A percentile compares a stretch with the other conserved stretches of the same genome.
These are phyloP conservation scores for Blastocystis sp. DNA, from an alignment of 352 stramenopile genomes.

Conservation along the genomic window DNA sequence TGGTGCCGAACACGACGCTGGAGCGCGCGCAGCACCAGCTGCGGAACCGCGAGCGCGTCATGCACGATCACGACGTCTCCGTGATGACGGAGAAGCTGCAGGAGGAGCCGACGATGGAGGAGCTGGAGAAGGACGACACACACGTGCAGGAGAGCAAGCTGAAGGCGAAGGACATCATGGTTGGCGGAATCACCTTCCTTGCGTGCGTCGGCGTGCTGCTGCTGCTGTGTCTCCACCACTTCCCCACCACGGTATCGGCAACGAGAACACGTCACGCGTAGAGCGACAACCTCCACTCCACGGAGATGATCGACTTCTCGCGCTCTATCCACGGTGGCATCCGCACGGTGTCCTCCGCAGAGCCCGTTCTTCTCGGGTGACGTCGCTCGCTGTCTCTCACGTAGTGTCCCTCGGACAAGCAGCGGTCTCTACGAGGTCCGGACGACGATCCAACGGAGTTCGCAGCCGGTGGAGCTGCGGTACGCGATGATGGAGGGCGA, in stretches of 20 bases:
- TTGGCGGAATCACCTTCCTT: background rate
- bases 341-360: background rate
- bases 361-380: background rate
- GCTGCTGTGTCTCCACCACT: background rate
- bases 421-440: background rate
- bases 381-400: background rate
- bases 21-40: conserved; percentile 8
- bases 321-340: background rate
- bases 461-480: background rate
- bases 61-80: background rate
- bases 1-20: background rate
- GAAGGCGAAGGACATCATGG: background rate
- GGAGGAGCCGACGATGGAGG: conserved; percentile 5
- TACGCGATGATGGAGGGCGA: background rate
- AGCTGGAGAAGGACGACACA: background rate
- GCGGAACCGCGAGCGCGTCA: conserved; percentile 4
- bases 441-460: background rate
- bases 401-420: background rate
- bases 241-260: background rate
- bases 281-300: background rate
- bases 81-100: background rate
- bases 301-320: background rate
- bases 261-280: background rate
- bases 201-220: background rate
- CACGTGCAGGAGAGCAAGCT: background rate